phyloP scores from a whole-genome alignment of 768 basidiomycete genomes.

The Artomyces pyxidatus region DNA sequence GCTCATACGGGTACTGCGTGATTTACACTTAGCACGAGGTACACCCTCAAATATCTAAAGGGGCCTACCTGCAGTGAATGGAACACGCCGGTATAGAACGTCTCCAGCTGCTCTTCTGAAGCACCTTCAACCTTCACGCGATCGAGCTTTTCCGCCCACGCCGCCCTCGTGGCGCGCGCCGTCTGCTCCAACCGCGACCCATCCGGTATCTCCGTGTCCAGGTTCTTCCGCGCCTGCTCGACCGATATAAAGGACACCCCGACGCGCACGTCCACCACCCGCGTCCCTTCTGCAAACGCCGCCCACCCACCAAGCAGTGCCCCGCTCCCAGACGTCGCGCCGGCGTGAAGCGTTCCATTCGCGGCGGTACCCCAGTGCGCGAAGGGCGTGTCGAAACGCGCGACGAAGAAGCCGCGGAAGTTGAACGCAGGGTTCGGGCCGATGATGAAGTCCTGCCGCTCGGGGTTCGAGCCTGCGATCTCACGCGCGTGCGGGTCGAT shows the following conservation, averaged over 20 bases:
- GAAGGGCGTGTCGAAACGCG: conserved; percentile 44
- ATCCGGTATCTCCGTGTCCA: conserved; percentile 33
- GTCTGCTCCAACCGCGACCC: conserved; percentile 31
- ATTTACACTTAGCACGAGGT: not conserved
- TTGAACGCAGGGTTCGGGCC: conserved; percentile 35
- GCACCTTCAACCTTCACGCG: conserved; percentile 28
- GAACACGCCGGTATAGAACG: conserved; percentile 52
- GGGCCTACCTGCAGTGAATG: conserved; percentile 48
- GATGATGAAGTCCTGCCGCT: conserved; percentile 66
- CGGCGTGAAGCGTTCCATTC: conserved; percentile 30
- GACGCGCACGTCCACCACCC: conserved; percentile 44
- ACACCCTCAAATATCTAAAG: not conserved
- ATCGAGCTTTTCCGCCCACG: conserved; percentile 36
- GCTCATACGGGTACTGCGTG: conserved; percentile 70
- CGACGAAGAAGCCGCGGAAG: conserved; percentile 45
- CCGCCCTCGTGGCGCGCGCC: conserved; percentile 24
- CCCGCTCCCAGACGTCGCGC: conserved; percentile 30
- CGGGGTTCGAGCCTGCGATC: conserved; percentile 57
- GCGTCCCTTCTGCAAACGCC: conserved; percentile 28
- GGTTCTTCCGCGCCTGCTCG: conserved; percentile 41
- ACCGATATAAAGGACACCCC: conserved; percentile 71
- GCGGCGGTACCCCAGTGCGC: conserved; percentile 40
- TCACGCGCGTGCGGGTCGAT: conserved; percentile 37
- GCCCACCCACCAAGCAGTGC: conserved; percentile 44
- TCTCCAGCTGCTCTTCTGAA: conserved; percentile 23